Conservation (phyloP, 176 grass and related monocot species). For the Cymbopogon citratus region DNA sequence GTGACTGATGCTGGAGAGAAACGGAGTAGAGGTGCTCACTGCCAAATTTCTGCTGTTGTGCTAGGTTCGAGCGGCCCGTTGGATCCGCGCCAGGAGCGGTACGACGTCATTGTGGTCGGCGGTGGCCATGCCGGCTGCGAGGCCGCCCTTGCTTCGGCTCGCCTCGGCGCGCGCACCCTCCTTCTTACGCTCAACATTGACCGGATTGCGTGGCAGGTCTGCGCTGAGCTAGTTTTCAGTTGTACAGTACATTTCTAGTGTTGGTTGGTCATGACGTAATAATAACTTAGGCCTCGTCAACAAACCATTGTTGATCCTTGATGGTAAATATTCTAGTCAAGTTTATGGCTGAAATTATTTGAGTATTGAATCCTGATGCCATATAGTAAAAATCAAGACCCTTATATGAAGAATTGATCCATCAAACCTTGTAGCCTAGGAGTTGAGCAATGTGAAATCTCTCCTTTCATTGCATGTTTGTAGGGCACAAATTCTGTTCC, state of each 20-base stretch:
- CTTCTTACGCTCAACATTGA: conserved; percentile 97
- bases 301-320: not conserved
- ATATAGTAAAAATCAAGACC: not conserved
- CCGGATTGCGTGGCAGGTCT: conserved; percentile 96
- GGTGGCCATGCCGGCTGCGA: conserved; percentile 95
- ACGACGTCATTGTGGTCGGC: conserved; percentile 93
- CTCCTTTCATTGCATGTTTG: not conserved
- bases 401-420: not conserved
- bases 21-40: not conserved
- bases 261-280: not conserved
- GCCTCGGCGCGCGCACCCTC: conserved; percentile 78
- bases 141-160: conserved; percentile 84
- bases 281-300: not conserved
- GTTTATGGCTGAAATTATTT: not conserved
- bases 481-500: not conserved
- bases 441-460: not conserved
- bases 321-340: not conserved
- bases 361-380: not conserved
- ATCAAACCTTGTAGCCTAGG: not conserved
- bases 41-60: conserved; percentile 7
- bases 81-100: conserved; percentile 47
- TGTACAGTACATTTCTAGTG: not conserved
- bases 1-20: not conserved
- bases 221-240: not conserved
- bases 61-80: conserved; percentile 33